These are phyloP conservation scores for Parasitella parasitica DNA, from an alignment of 371 early-diverging fungal species.

Conservation along the genomic window DNA sequence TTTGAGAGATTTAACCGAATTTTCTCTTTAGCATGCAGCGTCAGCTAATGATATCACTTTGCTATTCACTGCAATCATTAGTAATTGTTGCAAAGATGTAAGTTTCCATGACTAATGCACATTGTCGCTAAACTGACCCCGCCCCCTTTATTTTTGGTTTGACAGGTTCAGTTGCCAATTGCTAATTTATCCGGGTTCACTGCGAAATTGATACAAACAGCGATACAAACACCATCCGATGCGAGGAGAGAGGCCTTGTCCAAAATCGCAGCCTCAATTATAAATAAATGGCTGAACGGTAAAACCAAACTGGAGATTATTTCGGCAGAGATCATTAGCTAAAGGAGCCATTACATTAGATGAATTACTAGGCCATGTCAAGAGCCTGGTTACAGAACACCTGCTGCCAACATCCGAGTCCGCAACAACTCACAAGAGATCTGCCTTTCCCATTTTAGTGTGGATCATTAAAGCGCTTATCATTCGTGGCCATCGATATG, in stretches of 20 bases:
- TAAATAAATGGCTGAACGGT: constrained; percentile 55
- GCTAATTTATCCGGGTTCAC: constrained; percentile 36
- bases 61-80: constrained; percentile 36
- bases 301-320: too few species aligned
- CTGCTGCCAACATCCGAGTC: constrained; percentile 7
- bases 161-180: constrained; percentile 45
- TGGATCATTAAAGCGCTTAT: constrained; percentile 58
- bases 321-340: too few species aligned
- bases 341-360: constrained; percentile 23
- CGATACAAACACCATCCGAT: constrained; percentile 28
- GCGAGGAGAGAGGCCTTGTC: constrained; percentile 36
- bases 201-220: constrained; percentile 36
- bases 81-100: constrained; percentile 38
- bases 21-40: background rate
- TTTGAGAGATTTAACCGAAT: background rate
- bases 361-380: constrained; percentile 6
- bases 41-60: constrained; percentile 22
- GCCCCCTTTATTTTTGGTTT: background rate
- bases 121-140: background rate
- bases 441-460: constrained; percentile 4
- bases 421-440: background rate
- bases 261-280: constrained; percentile 44
- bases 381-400: background rate
- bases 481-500: constrained; percentile 47
- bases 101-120: background rate